phyloP scores from a whole-genome alignment of 805 yeast genomes.

The Saccharomycopsis microspora region DNA sequence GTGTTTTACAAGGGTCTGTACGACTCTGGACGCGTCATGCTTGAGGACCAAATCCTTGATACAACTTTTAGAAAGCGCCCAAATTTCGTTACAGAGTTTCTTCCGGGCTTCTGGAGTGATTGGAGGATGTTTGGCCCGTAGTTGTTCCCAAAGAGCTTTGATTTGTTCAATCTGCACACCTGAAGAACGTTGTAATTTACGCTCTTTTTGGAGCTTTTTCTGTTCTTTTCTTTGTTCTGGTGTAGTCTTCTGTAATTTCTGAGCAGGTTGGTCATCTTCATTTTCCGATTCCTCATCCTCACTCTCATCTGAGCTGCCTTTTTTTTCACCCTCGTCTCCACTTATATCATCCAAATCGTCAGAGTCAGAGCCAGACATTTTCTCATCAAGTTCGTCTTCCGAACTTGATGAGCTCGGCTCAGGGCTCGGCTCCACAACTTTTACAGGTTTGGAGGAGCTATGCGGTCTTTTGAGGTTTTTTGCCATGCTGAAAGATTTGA shows the following conservation, averaged over 20 bases:
- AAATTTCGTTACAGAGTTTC: slow-evolving; percentile 69
- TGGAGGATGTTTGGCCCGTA: slow-evolving; percentile 77
- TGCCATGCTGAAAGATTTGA: no score
- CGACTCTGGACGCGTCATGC: slow-evolving; percentile 94
- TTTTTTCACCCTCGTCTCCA: slow-evolving; percentile 19
- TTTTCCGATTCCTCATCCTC: slow-evolving; percentile 21
- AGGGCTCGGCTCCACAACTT: no score
- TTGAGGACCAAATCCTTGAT: slow-evolving; percentile 79
- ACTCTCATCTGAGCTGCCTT: slow-evolving; percentile 22
- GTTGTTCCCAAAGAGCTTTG: slow-evolving; percentile 81
- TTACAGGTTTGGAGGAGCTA: no score
- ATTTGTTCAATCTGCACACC: slow-evolving; percentile 79
- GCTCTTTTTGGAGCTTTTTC: slow-evolving; percentile 61
- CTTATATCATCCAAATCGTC: slow-evolving; percentile 22
- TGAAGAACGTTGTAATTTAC: slow-evolving; percentile 80
- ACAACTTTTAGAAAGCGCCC: slow-evolving; percentile 71
- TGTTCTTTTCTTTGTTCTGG: slow-evolving; percentile 76
- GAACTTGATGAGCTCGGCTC: background rate
- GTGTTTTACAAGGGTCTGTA: slow-evolving; percentile 85
- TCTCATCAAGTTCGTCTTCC: slow-evolving; percentile 20
- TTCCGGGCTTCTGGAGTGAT: slow-evolving; percentile 68
- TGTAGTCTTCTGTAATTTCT: slow-evolving; percentile 29
- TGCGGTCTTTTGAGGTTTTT: no score
- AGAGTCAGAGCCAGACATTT: slow-evolving; percentile 18
- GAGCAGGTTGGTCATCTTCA: slow-evolving; percentile 23